These are phyloP conservation scores for Cladosporium halotolerans DNA, from an alignment of 2,329 filamentous ascomycete genomes.

Conservation along the genomic window DNA sequence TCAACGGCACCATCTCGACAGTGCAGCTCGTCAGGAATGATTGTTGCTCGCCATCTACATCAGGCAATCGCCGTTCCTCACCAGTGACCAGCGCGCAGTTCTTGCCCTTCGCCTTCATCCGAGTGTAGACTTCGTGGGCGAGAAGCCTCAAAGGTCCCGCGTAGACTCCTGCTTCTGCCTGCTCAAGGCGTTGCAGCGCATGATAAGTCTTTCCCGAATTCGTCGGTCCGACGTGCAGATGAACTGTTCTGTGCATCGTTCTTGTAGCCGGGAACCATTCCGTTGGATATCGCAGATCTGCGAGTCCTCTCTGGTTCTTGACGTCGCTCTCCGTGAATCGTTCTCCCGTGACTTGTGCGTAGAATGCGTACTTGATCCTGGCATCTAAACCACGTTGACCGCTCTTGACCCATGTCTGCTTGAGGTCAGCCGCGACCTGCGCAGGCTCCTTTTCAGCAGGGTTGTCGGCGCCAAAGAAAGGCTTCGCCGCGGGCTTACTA, in stretches of 20 bases:
- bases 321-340: constrained; percentile 53
- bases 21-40: constrained; percentile 69
- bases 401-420: constrained; percentile 11
- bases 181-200: constrained; percentile 77
- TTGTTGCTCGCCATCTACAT: constrained; percentile 37
- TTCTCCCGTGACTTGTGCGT: constrained; percentile 55
- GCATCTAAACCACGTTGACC: constrained; percentile 26
- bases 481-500: neutral
- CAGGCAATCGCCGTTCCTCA: constrained; percentile 71
- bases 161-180: constrained; percentile 72
- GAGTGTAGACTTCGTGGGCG: constrained; percentile 90
- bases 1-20: constrained; percentile 75
- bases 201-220: constrained; percentile 98
- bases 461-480: neutral
- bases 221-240: constrained; percentile 91
- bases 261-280: constrained; percentile 91
- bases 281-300: constrained; percentile 80
- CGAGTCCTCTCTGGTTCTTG: constrained; percentile 56
- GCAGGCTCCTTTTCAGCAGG: too few species aligned
- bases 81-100: constrained; percentile 79
- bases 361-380: constrained; percentile 59
- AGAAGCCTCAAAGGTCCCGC: constrained; percentile 82
- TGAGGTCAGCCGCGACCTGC: constrained; percentile 3
- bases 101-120: constrained; percentile 71
- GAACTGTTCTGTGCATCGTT: constrained; percentile 70